phyloP scores from a whole-genome alignment of 495 filamentous ascomycete genomes.

The Neurospora sp. region DNA sequence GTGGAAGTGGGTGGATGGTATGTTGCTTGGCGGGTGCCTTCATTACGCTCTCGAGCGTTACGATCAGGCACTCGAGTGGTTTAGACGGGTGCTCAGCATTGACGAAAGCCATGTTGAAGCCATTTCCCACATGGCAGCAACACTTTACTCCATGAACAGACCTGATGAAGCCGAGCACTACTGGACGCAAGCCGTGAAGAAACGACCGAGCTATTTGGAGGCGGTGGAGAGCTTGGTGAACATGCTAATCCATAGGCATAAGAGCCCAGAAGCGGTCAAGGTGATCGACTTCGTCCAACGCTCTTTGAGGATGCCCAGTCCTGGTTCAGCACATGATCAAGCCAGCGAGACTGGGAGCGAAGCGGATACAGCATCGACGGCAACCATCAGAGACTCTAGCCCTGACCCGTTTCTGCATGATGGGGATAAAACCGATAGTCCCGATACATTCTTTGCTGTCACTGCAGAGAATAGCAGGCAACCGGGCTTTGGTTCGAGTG shows the following conservation, averaged over 20 bases:
- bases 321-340: slow-evolving; percentile 5
- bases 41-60: slow-evolving; percentile 89
- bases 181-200: slow-evolving; percentile 75
- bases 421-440: slow-evolving; percentile 15
- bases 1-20: slow-evolving; percentile 94
- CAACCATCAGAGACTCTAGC: slow-evolving; percentile 7
- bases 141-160: slow-evolving; percentile 71
- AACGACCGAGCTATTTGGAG: slow-evolving; percentile 86
- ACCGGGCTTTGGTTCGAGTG: slow-evolving; percentile 68
- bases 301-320: slow-evolving; percentile 45
- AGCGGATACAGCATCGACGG: slow-evolving; percentile 10
- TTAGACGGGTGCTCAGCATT: slow-evolving; percentile 69
- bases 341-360: slow-evolving; percentile 14
- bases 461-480: slow-evolving; percentile 42
- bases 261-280: slow-evolving; percentile 76
- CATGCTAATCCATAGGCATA: slow-evolving; percentile 69
- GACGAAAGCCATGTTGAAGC: slow-evolving; percentile 91
- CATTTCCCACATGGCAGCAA: slow-evolving; percentile 86
- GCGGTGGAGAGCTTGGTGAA: slow-evolving; percentile 94
- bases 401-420: slow-evolving; percentile 15
- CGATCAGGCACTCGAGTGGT: slow-evolving; percentile 79
- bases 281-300: slow-evolving; percentile 85
- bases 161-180: slow-evolving; percentile 76
- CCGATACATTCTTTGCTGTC: slow-evolving; percentile 9
- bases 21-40: slow-evolving; percentile 85